Percentiles rank a stretch among this genome's conserved stretches.
phyloP scores from a whole-genome alignment of 1,284 basidiomycete species.

The Sanghuangporus weigelae region DNA sequence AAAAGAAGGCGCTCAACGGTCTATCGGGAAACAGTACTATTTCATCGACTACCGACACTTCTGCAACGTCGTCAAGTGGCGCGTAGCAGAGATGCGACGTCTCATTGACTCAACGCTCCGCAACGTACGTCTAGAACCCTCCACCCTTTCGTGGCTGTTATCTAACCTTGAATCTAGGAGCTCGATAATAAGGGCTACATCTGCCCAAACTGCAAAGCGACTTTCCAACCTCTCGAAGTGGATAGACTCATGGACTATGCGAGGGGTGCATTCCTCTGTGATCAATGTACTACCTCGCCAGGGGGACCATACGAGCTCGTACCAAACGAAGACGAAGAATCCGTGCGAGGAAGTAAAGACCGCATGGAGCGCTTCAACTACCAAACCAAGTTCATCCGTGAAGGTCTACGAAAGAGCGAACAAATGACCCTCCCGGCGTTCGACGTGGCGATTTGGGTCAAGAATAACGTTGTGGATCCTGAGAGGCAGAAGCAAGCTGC shows the following conservation, averaged over 20 bases:
- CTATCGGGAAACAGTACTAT: slow-evolving; percentile 85
- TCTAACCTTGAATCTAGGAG: slow-evolving; percentile 48
- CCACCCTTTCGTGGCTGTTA: background rate
- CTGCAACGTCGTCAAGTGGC: slow-evolving; percentile 97
- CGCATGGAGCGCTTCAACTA: slow-evolving; percentile 94
- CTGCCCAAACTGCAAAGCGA: slow-evolving; percentile 84
- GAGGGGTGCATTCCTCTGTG: slow-evolving; percentile 64
- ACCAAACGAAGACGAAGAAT: slow-evolving; percentile 90
- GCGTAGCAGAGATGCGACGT: slow-evolving; percentile 90
- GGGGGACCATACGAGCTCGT: slow-evolving; percentile 76
- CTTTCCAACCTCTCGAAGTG: slow-evolving; percentile 84
- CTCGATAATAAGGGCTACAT: slow-evolving; percentile 95
- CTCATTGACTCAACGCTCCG: slow-evolving; percentile 84
- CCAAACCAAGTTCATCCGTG: slow-evolving; percentile 83
- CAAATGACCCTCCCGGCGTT: slow-evolving; percentile 84
- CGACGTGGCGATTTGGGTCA: slow-evolving; percentile 78
- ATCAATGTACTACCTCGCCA: slow-evolving; percentile 40
- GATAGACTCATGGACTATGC: slow-evolving; percentile 74
- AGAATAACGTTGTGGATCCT: slow-evolving; percentile 55
- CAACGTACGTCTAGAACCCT: slow-evolving; percentile 48
- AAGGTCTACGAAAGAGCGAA: slow-evolving; percentile 86
- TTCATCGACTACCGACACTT: slow-evolving; percentile 95
- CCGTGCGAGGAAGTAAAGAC: slow-evolving; percentile 81
- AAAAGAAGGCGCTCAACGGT: slow-evolving; percentile 77
- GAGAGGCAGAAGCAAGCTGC: slow-evolving; percentile 83